Evolutionary conservation across 2,329 filamentous ascomycete species (phyloP).

Genomic region (Exophiala calicioides): DNA sequence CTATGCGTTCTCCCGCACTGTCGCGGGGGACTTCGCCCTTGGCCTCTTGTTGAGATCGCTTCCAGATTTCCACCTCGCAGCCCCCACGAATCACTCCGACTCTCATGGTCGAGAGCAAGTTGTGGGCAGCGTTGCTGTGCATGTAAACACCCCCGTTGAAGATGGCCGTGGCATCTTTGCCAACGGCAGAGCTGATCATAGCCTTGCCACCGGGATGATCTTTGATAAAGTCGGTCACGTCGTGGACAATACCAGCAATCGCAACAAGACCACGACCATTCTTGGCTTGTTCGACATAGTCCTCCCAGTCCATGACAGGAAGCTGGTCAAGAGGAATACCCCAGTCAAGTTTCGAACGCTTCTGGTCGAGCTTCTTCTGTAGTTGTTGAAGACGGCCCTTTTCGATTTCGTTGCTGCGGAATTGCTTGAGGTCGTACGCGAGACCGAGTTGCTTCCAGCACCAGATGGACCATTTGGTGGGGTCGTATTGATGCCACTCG

Average conservation of each 20-base stretch:
- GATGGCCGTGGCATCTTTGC: constrained; percentile 85
- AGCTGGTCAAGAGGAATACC: constrained; percentile 81
- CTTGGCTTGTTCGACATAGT: constrained; percentile 76
- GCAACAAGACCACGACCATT: constrained; percentile 75
- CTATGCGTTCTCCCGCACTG: constrained; percentile 75
- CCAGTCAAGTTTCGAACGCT: constrained; percentile 81
- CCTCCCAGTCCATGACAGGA: constrained; percentile 82
- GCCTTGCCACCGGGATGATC: constrained; percentile 89
- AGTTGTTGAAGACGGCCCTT: constrained; percentile 85
- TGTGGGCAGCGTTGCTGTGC: constrained; percentile 88
- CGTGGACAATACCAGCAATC: constrained; percentile 82
- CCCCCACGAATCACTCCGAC: constrained; percentile 83
- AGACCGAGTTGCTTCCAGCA: constrained; percentile 80
- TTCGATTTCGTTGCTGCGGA: constrained; percentile 88
- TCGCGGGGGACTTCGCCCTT: constrained; percentile 86
- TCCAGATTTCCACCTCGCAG: constrained; percentile 91
- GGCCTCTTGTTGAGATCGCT: constrained; percentile 67
- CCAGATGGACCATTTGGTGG: constrained; percentile 89
- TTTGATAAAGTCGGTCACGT: constrained; percentile 80
- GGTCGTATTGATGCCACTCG: constrained; percentile 88
- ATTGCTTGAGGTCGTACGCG: constrained; percentile 85
- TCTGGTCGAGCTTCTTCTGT: constrained; percentile 91
- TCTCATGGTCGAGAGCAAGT: constrained; percentile 83
- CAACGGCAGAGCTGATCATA: constrained; percentile 77
- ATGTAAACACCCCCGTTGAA: constrained; percentile 91